phyloP scores from a whole-genome alignment of 208 protist species.

The Phytomonas sp. region DNA sequence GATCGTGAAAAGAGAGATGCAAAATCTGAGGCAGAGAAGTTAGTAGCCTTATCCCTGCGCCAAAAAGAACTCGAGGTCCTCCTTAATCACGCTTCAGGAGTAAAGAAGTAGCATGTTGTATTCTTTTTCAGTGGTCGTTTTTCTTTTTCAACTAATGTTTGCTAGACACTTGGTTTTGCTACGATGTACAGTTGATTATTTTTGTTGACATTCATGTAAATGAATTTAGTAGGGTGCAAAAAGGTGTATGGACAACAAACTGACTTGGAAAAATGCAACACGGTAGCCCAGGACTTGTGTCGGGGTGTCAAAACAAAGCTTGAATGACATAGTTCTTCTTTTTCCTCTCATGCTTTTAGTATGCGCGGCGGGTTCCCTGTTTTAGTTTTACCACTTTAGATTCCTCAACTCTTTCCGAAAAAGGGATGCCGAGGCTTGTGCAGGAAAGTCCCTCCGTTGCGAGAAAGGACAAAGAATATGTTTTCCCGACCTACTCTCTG shows the following conservation, averaged over 20 bases:
- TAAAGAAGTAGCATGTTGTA: not conserved
- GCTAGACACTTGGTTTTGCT: not conserved
- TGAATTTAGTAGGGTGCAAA: not conserved
- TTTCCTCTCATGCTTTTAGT: not conserved
- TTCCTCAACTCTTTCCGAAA: not conserved
- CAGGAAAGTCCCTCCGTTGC: not conserved
- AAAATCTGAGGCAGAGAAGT: constrained; percentile 70
- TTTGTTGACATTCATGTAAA: not conserved
- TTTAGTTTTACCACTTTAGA: constrained; percentile 5
- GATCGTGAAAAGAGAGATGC: constrained; percentile 53
- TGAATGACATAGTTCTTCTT: not conserved
- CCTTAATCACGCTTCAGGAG: constrained; percentile 11
- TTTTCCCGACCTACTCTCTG: not conserved
- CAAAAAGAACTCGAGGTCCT: constrained; percentile 66
- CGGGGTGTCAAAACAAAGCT: not conserved
- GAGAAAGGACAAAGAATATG: not conserved
- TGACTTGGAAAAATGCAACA: not conserved
- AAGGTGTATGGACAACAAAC: not conserved
- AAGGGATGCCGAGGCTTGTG: not conserved
- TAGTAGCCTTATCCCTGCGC: constrained; percentile 42
- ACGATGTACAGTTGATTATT: not conserved
- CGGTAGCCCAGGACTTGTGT: not conserved
- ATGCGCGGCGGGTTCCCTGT: not conserved
- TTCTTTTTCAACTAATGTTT: not conserved
- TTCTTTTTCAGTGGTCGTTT: not conserved